Evolutionary conservation across 352 stramenopile genomes (phyloP), one percentile per base, ranked within the genome.

Genomic region (Phytophthora cryptogea): DNA sequence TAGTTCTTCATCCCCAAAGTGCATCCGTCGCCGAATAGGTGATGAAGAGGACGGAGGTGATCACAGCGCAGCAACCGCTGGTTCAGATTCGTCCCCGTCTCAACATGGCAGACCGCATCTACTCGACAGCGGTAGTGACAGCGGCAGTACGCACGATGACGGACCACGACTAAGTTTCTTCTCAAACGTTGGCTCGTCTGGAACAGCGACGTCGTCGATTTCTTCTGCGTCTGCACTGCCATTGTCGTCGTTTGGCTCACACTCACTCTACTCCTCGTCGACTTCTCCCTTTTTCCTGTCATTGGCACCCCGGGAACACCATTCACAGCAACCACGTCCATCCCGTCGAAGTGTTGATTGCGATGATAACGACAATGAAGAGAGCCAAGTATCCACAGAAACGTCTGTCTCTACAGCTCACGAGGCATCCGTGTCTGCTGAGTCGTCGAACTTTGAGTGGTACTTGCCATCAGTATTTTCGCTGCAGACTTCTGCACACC

Each of bases 381-480:
- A 39, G 8, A 64, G 69, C 7, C 60, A 66, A 27, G 39, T 27
- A 16, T 54, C 51, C 32, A 33, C 52, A 9, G 57, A 50, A 28
- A 30, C 35, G 14, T 43, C 66, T 2, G 49, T 17, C 35, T 41
- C n/a, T 41, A 26, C 23, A 49, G 50, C 36, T 39, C 50, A 61
- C 35, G 61, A 76, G 36, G 44, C 37, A 9, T 54, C 54, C 7
- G 47, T 49, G 32, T 41, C 53, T 31, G 63, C 72, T 8, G 74
- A 86, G 2, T 49, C 66, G 17, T 74, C 76, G n/a, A 85, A 70
- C 35, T 88, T 86, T 33, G 81, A 90, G 33, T 92, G 83, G 83
- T 88, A 87, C 26, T 55, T 94, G 14, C 85, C 82, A 3, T 88
- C 85, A 7, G 63, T 92, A 10, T 90, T 94, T 44, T 88, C 80